Base-by-base conservation (phyloP, 1,284 basidiomycete species). In the Fomitopsis pinicola region DNA sequence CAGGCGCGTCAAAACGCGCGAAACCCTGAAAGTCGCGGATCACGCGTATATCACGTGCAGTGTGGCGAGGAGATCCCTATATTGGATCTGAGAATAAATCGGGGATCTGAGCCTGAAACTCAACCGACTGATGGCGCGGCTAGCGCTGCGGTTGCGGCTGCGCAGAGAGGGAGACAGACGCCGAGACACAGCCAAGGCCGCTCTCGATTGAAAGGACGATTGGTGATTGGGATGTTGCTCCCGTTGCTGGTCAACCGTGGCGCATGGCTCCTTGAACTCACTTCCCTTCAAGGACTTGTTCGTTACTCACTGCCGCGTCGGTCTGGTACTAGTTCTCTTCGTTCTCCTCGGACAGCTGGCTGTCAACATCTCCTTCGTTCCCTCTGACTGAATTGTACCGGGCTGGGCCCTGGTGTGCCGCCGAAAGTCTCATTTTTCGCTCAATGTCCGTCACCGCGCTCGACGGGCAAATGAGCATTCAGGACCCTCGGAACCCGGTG, bases 401-500 rank as follows among this genome's bases (percentile, higher is more conserved):
- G 59, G 62, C 62, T 61, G 62, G 62, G 38, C 59, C 62, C 59
- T 59, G 62, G 52, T 38, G 12, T 14, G 48, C 58, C 33, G 53
- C 15, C 36, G 40, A 50, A 30, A 15, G 15, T 33, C 19, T 22
- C 55, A 22, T 3, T 38, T 7, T 54, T 33, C 58, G 58, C 64
- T 60, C 44, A 33, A 67, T 68, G 65, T 64, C 63, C 59, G 40
- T 53, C 54, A 42, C 53, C 26, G 46, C 42, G 15, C 33, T 55
- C 40, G 42, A 36, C 30, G 52, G 36, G 42, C 57, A 53, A 33
- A 28, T 53, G 36, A 42, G 59, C 40, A 61, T 58, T 54, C 62
- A 62, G 42, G 66, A 65, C 55, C 55, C 58, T 54, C 63, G 61
- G 40, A 66, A 57, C 61, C 50, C 63, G 10, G 60, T 63, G 33